These are phyloP conservation scores for Myrmaecium sp. DNA, from an alignment of 2,329 filamentous ascomycete genomes.

Conservation along the genomic window DNA sequence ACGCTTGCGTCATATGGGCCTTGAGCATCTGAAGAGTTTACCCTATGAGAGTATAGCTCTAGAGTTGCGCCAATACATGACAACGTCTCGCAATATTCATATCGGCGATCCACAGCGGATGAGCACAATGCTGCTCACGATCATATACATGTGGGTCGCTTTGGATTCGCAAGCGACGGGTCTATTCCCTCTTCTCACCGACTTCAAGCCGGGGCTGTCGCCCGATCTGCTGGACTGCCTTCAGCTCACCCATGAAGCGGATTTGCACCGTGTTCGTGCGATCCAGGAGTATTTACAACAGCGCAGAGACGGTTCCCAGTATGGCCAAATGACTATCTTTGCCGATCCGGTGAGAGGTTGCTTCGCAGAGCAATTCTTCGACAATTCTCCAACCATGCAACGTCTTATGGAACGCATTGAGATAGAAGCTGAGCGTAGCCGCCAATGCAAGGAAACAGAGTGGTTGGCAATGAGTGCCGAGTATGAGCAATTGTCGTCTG, in stretches of 20 bases:
- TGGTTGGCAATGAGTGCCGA: slow-evolving; percentile 22
- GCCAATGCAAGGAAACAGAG: slow-evolving; percentile 20
- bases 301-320: slow-evolving; percentile 14
- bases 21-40: too few relatives aligned
- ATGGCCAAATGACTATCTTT: slow-evolving; percentile 28
- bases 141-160: slow-evolving; percentile 41
- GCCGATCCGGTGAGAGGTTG: slow-evolving; percentile 24
- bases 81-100: too few relatives aligned
- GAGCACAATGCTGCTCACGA: slow-evolving; percentile 34
- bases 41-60: too few relatives aligned
- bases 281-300: slow-evolving; percentile 34
- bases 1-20: too few relatives aligned
- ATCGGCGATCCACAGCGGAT: slow-evolving; percentile 30
- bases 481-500: slow-evolving; percentile 21
- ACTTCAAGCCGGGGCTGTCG: slow-evolving; percentile 36
- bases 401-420: slow-evolving; percentile 20
- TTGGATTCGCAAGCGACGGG: slow-evolving; percentile 34
- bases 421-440: slow-evolving; percentile 10
- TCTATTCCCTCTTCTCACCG: slow-evolving; percentile 29
- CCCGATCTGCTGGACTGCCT: slow-evolving; percentile 37
- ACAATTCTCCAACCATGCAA: slow-evolving; percentile 9
- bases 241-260: slow-evolving; percentile 27
- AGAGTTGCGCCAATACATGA: too few relatives aligned
- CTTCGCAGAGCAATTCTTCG: slow-evolving; percentile 31
- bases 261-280: slow-evolving; percentile 33